phyloP scores from a whole-genome alignment of 805 yeast species.

The Suhomyces sp. region DNA sequence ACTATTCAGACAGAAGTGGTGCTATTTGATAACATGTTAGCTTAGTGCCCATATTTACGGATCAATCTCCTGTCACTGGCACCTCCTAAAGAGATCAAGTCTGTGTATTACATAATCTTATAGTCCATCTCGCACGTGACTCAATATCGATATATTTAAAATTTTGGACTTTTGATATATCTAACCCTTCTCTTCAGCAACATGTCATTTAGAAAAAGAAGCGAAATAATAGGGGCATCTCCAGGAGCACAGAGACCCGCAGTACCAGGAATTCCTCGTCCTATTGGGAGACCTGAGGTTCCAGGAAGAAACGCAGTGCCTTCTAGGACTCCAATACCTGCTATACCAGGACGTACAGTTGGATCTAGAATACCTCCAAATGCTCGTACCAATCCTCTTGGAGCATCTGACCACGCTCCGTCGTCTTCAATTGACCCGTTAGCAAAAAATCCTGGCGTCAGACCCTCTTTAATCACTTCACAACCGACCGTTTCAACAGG shows the following conservation, averaged over 20 bases:
- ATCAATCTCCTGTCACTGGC: not conserved
- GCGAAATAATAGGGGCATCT: conserved; percentile 32
- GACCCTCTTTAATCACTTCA: conserved; percentile 77
- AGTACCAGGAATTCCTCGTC: conserved; percentile 2
- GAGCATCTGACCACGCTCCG: not conserved
- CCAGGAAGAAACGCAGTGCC: conserved; percentile 2
- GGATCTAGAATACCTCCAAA: not conserved
- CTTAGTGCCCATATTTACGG: too few species aligned
- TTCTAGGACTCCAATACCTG: not conserved
- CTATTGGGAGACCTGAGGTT: conserved; percentile 1
- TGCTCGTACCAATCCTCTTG: not conserved
- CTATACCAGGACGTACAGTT: not conserved
- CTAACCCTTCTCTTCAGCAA: too few species aligned
- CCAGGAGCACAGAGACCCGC: conserved; percentile 5
- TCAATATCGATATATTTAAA: too few species aligned
- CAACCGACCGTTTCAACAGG: conserved; percentile 82
- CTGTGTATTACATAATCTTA: too few species aligned
- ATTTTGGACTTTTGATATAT: too few species aligned
- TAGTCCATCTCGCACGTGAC: too few species aligned
- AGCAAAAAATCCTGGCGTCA: conserved; percentile 42
- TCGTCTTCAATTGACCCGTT: too few species aligned
- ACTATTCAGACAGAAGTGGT: too few species aligned
- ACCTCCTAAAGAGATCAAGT: too few species aligned
- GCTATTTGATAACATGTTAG: too few species aligned
- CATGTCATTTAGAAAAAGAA: conserved; percentile 46